Base-by-base conservation (phyloP, 352 stramenopile genomes). In the Phytophthora boehmeriae region DNA sequence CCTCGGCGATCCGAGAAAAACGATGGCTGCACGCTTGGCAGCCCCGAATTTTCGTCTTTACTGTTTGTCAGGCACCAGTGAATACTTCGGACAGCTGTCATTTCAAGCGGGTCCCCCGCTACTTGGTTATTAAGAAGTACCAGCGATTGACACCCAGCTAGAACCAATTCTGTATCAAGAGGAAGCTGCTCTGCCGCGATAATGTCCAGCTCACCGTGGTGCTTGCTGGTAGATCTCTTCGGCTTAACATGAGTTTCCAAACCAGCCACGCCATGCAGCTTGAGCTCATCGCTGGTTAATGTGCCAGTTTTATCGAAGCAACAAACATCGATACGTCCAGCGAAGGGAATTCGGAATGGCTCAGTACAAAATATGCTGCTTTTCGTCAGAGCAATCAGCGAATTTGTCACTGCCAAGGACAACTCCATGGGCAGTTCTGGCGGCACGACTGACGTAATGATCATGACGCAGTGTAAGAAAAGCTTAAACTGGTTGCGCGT, bases 241-340 rank as follows among this genome's bases (percentile, higher is more conserved):
- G 44, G 74, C 42, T 88, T 55, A 32, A 64, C 55, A 30, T 66
- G 81, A 5, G 75, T 74, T 63, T 94, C 82, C 49, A 93, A 78
- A n/a, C 88, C 90, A 0, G 93, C 88, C 1, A 99, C 93, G 44
- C 97, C 97, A 53, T 93, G 83, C 4, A 98, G 73, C 23, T 90
- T 94, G 43, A 99, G 87, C 62, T 98, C 88, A 76, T 99, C 97
- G 17, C 88, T 98, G 1, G 97, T 99, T 48, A 99, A 76, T n/a
- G 97, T 99, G 23, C 98, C 98, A 13, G 97, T 99, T 74, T 99
- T 99, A 74, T 99, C 97, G 63, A 99, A 99, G 34, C 96, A 94
- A 64, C 97, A 99, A 55, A 98, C 84, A 63, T 98, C 86, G 0
- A 99, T 91, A 51, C 97, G 96, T 34, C 97, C 97, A 5, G 97